Conservation (phyloP, 192 early-diverging fungal genomes). For the Coemansia umbellata region DNA sequence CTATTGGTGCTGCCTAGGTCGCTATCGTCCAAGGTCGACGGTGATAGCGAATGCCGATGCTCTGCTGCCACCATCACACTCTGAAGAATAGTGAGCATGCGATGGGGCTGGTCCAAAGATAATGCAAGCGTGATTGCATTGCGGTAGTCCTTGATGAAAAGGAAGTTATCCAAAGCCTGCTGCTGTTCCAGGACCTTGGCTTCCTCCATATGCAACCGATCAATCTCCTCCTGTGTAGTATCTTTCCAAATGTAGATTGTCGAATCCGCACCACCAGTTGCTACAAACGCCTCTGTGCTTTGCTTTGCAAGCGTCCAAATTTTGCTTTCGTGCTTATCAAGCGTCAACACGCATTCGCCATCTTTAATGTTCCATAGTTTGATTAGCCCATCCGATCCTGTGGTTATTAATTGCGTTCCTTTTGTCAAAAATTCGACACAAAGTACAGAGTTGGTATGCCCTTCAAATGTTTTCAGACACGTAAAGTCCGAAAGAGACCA, state of each 20-base stretch:
- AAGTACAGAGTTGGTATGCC: conserved; percentile 95
- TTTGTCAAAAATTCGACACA: conserved; percentile 77
- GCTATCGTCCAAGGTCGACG: not conserved
- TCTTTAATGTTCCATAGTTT: conserved; percentile 96
- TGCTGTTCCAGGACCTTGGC: conserved; percentile 72
- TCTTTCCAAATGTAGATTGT: conserved; percentile 92
- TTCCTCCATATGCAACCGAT: conserved; percentile 64
- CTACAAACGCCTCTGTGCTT: conserved; percentile 62
- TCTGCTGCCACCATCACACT: conserved; percentile 53
- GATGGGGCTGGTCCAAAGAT: conserved; percentile 84
- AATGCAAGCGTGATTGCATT: conserved; percentile 87
- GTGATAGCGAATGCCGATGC: conserved; percentile 20
- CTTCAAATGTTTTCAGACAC: conserved; percentile 95
- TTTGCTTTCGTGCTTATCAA: conserved; percentile 94
- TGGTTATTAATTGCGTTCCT: conserved; percentile 84
- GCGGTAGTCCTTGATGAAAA: conserved; percentile 84
- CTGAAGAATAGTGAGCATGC: conserved; percentile 69
- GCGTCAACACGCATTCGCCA: conserved; percentile 82
- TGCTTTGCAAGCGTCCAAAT: conserved; percentile 87
- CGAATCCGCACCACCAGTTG: conserved; percentile 91
- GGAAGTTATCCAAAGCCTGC: conserved; percentile 86
- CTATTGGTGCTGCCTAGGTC: not conserved
- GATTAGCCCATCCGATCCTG: conserved; percentile 88
- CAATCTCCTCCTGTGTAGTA: conserved; percentile 77
- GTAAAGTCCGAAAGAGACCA: conserved; percentile 87